Base-by-base conservation (phyloP, 2,329 filamentous ascomycete species). In the Dryadomyces sulphureus region DNA sequence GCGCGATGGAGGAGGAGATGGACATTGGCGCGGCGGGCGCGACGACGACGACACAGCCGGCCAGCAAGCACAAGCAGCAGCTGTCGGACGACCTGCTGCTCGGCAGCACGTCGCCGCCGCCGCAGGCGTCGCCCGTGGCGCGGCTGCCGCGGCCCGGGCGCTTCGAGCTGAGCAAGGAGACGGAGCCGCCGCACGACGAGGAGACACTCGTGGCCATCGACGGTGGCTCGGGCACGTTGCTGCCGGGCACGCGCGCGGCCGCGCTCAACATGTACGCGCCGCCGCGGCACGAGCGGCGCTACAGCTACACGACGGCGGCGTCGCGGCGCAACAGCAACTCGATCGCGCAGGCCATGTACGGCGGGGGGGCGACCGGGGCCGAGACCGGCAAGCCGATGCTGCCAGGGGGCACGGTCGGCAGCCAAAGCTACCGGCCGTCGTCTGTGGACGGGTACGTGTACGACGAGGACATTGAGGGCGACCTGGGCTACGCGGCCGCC, bases 401-500 rank as follows among this genome's bases (percentile, higher is more conserved):
- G 30, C 7, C 34, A n/a, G 34, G 34, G 9, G n/a, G 3, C 17
- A 11, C 9, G 34, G 34, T 8, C 36, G n/a, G 41, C 12, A 22
- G 34, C 3, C 46, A 43, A 17, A 45, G 45, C 30, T 21, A 30
- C 45, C 48, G 49, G 17, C 11, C 8, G 47, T 45, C 59, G 11
- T 52, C 53, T 5, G 25, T 49, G 6, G 52, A 55, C 46, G 49
- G 50, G 43, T 49, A 45, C 41, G 46, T 48, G 32, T 50, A 48
- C 36, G 46, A 45, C 43, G 84, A 88, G 54, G 84, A 93, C 54
- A 70, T 88, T 7, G 89, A 94, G 56, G 92, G 92, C 1, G 92
- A 98, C 62, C 66, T 98, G 24, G 92, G 92, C 9, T 98, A 94
- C 63, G 87, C 89, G 11, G 90, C 89, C 1, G 92, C 92, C 0